Conservation (phyloP, 2,329 filamentous ascomycete species). For the Pleochaeta shiraiana region DNA sequence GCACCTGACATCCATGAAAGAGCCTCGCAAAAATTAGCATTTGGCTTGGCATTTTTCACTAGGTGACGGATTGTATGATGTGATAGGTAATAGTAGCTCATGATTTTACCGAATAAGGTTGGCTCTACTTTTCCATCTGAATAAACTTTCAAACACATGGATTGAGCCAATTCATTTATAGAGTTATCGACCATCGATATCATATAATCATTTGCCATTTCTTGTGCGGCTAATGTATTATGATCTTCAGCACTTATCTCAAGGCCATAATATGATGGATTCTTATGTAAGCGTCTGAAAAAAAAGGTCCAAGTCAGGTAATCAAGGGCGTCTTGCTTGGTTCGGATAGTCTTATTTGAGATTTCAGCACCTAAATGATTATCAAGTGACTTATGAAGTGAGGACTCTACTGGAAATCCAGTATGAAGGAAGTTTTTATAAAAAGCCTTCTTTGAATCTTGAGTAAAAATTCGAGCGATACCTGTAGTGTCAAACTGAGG, state of each 20-base stretch:
- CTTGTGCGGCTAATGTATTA: slow-evolving; percentile 66
- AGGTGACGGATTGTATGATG: slow-evolving; percentile 87
- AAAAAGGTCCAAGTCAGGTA: slow-evolving; percentile 99
- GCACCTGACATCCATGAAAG: slow-evolving; percentile 85
- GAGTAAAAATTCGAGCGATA: slow-evolving; percentile 92
- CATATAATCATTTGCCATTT: slow-evolving; percentile 86
- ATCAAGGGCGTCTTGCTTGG: slow-evolving; percentile 92
- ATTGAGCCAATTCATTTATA: slow-evolving; percentile 58
- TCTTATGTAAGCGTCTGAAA: slow-evolving; percentile 93
- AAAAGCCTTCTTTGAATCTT: slow-evolving; percentile 95
- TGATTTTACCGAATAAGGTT: slow-evolving; percentile 88
- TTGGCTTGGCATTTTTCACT: slow-evolving; percentile 48
- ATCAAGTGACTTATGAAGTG: slow-evolving; percentile 85
- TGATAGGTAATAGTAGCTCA: slow-evolving; percentile 97
- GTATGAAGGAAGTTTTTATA: slow-evolving; percentile 99
- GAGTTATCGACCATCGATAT: slow-evolving; percentile 78
- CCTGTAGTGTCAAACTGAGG: slow-evolving; percentile 94
- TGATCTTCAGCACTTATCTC: slow-evolving; percentile 87
- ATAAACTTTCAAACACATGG: slow-evolving; percentile 62
- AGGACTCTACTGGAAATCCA: slow-evolving; percentile 93
- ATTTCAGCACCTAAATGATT: slow-evolving; percentile 94
- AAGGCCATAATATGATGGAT: slow-evolving; percentile 92
- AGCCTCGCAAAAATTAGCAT: slow-evolving; percentile 59
- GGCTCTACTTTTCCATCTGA: slow-evolving; percentile 77
- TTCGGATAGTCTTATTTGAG: slow-evolving; percentile 75